Percentiles rank a stretch among this genome's conserved stretches.
Conservation (phyloP, 2,329 filamentous ascomycete species). For the Sordariomycetes sp. region DNA sequence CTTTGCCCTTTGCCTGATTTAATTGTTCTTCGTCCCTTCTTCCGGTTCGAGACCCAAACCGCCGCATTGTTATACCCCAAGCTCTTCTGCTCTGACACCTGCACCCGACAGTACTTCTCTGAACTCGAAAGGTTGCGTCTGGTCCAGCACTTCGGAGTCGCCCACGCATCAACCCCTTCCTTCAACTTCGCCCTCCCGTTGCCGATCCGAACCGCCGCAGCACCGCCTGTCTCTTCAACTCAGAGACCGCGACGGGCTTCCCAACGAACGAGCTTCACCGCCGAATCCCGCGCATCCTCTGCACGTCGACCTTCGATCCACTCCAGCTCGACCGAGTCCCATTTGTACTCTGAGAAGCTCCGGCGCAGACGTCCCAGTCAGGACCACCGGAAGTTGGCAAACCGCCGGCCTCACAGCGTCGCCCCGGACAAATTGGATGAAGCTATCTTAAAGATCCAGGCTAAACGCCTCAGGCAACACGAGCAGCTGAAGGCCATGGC, state of each 20-base stretch:
- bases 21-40: background rate
- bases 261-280: conserved; percentile 15
- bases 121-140: conserved; percentile 62
- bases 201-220: background rate
- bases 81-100: conserved; percentile 4
- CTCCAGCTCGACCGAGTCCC: conserved; percentile 12
- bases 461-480: background rate
- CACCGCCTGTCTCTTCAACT: background rate
- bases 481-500: background rate
- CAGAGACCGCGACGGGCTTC: background rate
- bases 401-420: conserved; percentile 24
- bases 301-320: background rate
- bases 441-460: conserved; percentile 10
- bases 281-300: background rate
- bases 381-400: conserved; percentile 59
- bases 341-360: conserved; percentile 52
- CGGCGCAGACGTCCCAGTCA: conserved; percentile 60
- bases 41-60: no score
- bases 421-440: conserved; percentile 21
- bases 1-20: conserved; percentile 5
- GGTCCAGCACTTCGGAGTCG: conserved; percentile 33
- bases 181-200: background rate
- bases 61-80: no score
- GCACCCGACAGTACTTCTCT: conserved; percentile 55
- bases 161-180: conserved; percentile 10